Evolutionary conservation across 768 basidiomycete species (phyloP).

Genomic region (Paxillus ammoniavirescens): DNA sequence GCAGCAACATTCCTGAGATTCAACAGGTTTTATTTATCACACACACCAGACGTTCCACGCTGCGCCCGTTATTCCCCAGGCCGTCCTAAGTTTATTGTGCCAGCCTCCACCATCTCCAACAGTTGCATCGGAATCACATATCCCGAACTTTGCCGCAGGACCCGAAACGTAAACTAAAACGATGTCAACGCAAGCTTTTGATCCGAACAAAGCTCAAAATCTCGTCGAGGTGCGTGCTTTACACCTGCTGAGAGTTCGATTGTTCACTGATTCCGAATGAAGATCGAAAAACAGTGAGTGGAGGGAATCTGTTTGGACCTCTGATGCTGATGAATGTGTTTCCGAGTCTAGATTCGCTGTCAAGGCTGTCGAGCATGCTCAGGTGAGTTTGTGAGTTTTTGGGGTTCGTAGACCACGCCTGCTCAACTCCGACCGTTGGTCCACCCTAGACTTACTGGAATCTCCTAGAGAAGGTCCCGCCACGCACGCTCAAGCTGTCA

Average conservation of each 20-base stretch:
- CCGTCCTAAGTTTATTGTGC: constrained; percentile 2
- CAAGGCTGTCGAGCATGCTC: constrained; percentile 94
- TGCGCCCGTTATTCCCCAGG: not conserved
- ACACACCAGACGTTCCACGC: not conserved
- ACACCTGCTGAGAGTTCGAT: constrained; percentile 8
- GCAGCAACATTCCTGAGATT: not conserved
- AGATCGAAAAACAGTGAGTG: constrained; percentile 96
- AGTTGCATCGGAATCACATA: not conserved
- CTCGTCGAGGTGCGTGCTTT: constrained; percentile 66
- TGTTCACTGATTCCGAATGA: constrained; percentile 11
- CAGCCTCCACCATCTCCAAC: not conserved
- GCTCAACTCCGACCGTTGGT: constrained; percentile 10
- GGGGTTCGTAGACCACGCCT: constrained; percentile 1
- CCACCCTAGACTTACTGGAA: constrained; percentile 86
- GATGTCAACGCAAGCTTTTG: constrained; percentile 61
- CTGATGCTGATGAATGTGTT: constrained; percentile 8
- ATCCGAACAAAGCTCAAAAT: constrained; percentile 92
- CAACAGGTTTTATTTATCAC: not conserved
- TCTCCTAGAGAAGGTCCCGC: constrained; percentile 32
- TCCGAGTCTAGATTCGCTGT: constrained; percentile 44
- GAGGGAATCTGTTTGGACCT: not conserved
- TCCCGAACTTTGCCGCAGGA: not conserved
- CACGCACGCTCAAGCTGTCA: too few species aligned
- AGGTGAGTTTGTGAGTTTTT: constrained; percentile 51
- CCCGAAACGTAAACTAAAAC: constrained; percentile 22